phyloP scores from a whole-genome alignment of 106 monocot genomes.

The Phalaenopsis equestris region DNA sequence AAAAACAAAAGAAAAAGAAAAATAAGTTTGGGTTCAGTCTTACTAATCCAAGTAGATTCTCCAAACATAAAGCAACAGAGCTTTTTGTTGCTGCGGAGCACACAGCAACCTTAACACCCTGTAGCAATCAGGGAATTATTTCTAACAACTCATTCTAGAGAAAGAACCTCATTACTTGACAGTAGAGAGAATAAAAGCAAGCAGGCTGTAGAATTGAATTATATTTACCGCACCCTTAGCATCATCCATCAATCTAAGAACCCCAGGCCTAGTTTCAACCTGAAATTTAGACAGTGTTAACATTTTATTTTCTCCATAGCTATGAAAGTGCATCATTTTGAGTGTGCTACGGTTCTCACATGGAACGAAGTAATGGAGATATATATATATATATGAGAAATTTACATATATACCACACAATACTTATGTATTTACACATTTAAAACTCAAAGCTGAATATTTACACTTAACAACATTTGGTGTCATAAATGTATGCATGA shows the following conservation, averaged over 20 bases:
- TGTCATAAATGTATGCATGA: too few species aligned
- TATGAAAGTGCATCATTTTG: background rate
- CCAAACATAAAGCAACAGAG: slow-evolving; percentile 79
- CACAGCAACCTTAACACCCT: slow-evolving; percentile 93
- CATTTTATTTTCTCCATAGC: background rate
- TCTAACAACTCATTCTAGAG: background rate
- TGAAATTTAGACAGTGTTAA: slow-evolving; percentile 1
- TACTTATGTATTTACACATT: too few species aligned
- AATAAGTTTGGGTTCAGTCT: slow-evolving; percentile 5
- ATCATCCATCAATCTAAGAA: slow-evolving; percentile 87
- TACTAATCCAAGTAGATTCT: slow-evolving; percentile 89
- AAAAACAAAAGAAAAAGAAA: background rate
- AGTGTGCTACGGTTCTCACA: background rate
- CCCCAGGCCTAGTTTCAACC: slow-evolving; percentile 92
- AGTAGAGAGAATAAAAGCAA: background rate
- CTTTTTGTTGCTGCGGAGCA: slow-evolving; percentile 99
- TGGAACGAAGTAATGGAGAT: too few species aligned
- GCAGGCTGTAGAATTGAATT: slow-evolving; percentile 9
- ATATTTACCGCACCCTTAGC: slow-evolving; percentile 93
- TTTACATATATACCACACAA: too few species aligned
- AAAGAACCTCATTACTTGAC: background rate
- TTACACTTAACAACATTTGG: too few species aligned
- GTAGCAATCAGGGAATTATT: slow-evolving; percentile 3
- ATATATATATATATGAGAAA: too few species aligned
- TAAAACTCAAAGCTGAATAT: too few species aligned